A percentile compares a stretch with the other conserved stretches of the same genome.
These are phyloP conservation scores for Suillus fuscotomentosus DNA, from an alignment of 768 basidiomycete genomes.

Conservation along the genomic window DNA sequence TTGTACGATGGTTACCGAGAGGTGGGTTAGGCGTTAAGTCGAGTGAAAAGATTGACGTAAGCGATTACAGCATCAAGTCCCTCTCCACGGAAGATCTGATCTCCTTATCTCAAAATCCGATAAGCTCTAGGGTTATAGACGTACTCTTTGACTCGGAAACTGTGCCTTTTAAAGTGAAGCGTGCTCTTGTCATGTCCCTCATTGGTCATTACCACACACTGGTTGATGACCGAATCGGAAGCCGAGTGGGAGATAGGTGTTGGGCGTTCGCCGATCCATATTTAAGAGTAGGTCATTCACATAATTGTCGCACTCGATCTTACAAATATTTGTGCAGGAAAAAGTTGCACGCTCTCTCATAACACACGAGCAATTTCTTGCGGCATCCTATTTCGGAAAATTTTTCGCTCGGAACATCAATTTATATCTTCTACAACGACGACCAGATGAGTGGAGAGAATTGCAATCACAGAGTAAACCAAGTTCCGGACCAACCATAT, in stretches of 20 bases:
- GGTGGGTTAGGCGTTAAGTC: conserved; percentile 41
- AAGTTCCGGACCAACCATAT: conserved; percentile 20
- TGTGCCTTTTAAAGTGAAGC: conserved; percentile 61
- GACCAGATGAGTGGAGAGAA: conserved; percentile 83
- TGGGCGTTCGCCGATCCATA: conserved; percentile 93
- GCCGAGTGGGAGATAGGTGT: conserved; percentile 85
- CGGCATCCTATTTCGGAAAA: conserved; percentile 81
- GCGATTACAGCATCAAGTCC: conserved; percentile 49
- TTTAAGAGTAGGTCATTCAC: conserved; percentile 59
- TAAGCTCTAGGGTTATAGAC: conserved; percentile 78
- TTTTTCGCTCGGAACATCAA: conserved; percentile 82
- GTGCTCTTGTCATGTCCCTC: conserved; percentile 70
- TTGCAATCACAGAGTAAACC: conserved; percentile 51
- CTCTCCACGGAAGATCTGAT: conserved; percentile 61
- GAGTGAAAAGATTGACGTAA: conserved; percentile 9
- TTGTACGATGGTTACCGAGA: conserved; percentile 66
- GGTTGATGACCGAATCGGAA: conserved; percentile 88
- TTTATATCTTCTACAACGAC: conserved; percentile 71
- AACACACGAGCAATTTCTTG: conserved; percentile 66
- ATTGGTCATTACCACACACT: conserved; percentile 78
- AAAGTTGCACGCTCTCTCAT: conserved; percentile 86
- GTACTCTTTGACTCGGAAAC: conserved; percentile 67
- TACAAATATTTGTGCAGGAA: conserved; percentile 50
- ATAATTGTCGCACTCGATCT: neutral
- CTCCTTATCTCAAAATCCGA: conserved; percentile 59